Base-by-base conservation (phyloP, 2,329 filamentous ascomycete species). In the Podosphaera xanthii region DNA sequence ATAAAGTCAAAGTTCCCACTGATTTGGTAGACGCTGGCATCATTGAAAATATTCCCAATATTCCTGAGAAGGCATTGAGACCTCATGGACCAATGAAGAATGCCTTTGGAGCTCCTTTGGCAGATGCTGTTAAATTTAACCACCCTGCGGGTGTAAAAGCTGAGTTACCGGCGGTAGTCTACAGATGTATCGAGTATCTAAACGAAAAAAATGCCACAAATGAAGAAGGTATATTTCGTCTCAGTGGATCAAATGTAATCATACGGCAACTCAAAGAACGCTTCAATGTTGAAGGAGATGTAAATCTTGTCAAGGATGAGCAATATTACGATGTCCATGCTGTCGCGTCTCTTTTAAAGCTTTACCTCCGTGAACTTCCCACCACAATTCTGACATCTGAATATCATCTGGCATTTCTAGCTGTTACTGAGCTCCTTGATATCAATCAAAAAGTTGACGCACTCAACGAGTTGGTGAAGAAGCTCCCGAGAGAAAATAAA, bases 291-390 rank as follows among this genome's bases (percentile, higher is more conserved):
- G 90, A 98, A 73, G 85, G 90, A 53, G 92, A 98, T 68, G 79
- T 98, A 63, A 88, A 95, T 69, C 76, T 98, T 58, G 71, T 96
- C 34, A 80, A 78, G 1, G 90, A 91, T 61, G 84, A 85, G 57
- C 82, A 87, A 60, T 94, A 91, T 69, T 88, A 95, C 69, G 92
- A 98, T 70, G 90, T 98, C 34, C 91, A 98, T 70, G 92, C 92
- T 0, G 86, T 98, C 9, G 92, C 92, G 6, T 95, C 90, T 40
- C 76, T 98, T 55, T 77, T 98, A 67, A 98, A 98, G 72, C 77
- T 94, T 56, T 98, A 97, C 70, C 76, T 98, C 53, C 84, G 92
- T 59, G 92, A 98, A 71, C 75, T 98, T 58, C 92, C 92, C 4
- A 85, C 84, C 0, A 94, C 88, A 14, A 91, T 98, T 42, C 75